Base-by-base conservation (phyloP, 129 eudicot species). In the Pittosporum tobira region DNA sequence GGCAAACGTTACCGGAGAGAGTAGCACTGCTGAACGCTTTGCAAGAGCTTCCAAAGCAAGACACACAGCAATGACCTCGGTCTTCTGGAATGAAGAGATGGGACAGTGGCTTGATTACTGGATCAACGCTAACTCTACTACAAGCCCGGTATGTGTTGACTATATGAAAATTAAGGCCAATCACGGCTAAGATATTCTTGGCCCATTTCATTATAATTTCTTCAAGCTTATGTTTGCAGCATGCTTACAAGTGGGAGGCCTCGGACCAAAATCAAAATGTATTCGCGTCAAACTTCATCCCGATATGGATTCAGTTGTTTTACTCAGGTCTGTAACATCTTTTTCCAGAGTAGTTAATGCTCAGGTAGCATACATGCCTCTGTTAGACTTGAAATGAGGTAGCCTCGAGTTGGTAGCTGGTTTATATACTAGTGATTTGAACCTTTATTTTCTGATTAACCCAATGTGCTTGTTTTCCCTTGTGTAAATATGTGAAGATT, bases 231-330 rank as follows among this genome's bases (percentile, higher is more conserved):
- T 30, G 19, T 13, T 83, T 53, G 29, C 51, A 88, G 96, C 85
- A 73, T 62, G 70, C 27, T 58, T 65, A 72, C 51, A 75, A 18
- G 40, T 78, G 74, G 80, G 75, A 76, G 5, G 71, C 77, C 20
- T 78, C 73, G 20, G 43, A 70, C 66, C 90, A 81, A 64, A 84
- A 81, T 66, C 67, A 51, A 56, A 71, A 81, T 55, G 19, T 60
- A 58, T 81, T 73, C 68, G 88, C 87, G 62, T 88, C 96, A 45
- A 88, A 88, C 63, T 88, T 81, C 62, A 54, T 77, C 29, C 94
- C 96, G 3, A n/a, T 88, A 71, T 88, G 94, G 96, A 68, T 84
- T 31, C 55, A 72, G 4, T 66, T 53, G 40, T 80, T 84, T 29
- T 55, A 73, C 63, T 75, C 88, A 73, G 96, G 96, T 87, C 65